Evolutionary conservation across 176 grass and related monocot genomes (phyloP), one percentile per base, ranked within the genome.

Genomic region (Cenchrus purpureus): DNA sequence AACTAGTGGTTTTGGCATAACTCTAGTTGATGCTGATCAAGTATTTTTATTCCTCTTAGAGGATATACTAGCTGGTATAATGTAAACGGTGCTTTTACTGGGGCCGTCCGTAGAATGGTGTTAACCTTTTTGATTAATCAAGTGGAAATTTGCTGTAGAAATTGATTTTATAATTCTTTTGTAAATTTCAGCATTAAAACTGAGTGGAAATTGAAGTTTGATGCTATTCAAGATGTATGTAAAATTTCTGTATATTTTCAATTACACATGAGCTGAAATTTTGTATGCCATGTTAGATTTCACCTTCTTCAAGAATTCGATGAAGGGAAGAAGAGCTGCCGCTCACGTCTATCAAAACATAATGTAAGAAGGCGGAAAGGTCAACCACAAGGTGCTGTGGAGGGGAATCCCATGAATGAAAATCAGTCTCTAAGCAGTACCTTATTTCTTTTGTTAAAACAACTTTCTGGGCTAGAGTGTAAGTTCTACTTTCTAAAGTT

Each of bases 301-400:
- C 95, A 98, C 64, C 82, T 89, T 82, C 84, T 95, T 80, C 84
- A 98, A 77, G 95, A 98, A 86, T 98, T 98, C 28, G 95, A 98
- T 79, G 88, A 91, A 86, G 95, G 79, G 56, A 98, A 98, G 87
- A 92, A 94, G 81, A 98, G 95, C 65, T 98, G 95, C 9, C 92
- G 95, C 17, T 90, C 87, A 29, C 86, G 95, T 34, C 81, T 98
- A 70, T 84, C 87, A 73, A 84, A 54, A 59, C 95, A 98, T 83
- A 98, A 98, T 74, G 76, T n/a, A n/a, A 88, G 92, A 42, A 83
- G 92, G 46, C 89, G 95, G 79, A 98, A 91, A 78, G 85, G 48
- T 56, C 89, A 81, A 55, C 68, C 63, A 9, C 83, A 88, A 71
- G 42, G 60, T 29, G 78, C 25, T 77, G 13, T 37, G 10, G 59